These are phyloP conservation scores for Xylaria sp. DNA, from an alignment of 2,329 filamentous ascomycete genomes.

Conservation along the genomic window DNA sequence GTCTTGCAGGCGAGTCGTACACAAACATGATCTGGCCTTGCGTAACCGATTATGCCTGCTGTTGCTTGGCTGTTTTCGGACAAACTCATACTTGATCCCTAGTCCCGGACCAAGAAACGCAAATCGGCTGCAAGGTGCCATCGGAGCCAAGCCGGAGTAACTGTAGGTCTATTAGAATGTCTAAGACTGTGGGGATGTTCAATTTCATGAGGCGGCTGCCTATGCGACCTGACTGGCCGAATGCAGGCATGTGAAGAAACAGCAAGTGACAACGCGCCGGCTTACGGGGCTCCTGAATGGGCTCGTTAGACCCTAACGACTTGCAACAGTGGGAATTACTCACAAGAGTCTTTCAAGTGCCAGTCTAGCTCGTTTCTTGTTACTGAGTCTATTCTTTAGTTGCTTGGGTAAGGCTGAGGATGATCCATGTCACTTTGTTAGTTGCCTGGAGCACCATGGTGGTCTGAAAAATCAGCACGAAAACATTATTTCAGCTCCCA, in stretches of 20 bases:
- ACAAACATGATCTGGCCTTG: neutral
- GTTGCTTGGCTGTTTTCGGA: constrained; percentile 1
- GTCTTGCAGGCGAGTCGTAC: neutral
- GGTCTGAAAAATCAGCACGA: neutral
- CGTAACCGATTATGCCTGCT: neutral
- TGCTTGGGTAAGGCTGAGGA: constrained; percentile 15
- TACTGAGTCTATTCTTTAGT: neutral
- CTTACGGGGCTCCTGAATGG: neutral
- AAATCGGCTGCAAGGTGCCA: constrained; percentile 7
- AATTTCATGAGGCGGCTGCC: neutral
- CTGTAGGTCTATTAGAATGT: neutral
- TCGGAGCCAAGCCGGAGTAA: constrained; percentile 19
- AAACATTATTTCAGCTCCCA: neutral
- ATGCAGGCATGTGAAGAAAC: neutral
- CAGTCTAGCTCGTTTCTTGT: constrained; percentile 1
- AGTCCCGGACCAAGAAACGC: constrained; percentile 10
- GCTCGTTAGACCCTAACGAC: neutral
- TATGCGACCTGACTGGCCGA: constrained; percentile 14
- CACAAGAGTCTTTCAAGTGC: neutral
- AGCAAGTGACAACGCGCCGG: constrained; percentile 1
- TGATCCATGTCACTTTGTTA: too few species aligned
- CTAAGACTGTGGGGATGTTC: constrained; percentile 6
- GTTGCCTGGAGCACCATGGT: neutral
- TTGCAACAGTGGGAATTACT: constrained; percentile 9
- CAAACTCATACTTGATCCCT: constrained; percentile 11